phyloP scores from a whole-genome alignment of 2,329 filamentous ascomycete genomes.

The Colletotrichum tofieldiae region DNA sequence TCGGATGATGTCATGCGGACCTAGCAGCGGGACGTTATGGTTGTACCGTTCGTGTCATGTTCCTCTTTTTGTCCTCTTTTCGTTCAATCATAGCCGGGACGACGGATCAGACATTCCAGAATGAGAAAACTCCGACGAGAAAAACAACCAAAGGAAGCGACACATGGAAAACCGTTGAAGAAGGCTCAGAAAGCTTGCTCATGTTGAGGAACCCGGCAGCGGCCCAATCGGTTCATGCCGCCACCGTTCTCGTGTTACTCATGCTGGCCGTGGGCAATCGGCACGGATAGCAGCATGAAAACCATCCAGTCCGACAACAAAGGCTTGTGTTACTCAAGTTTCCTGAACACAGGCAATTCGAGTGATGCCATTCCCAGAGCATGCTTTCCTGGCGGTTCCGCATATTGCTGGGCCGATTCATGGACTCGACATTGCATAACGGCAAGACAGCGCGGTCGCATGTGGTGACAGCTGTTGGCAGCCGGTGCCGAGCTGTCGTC shows the following conservation, averaged over 20 bases:
- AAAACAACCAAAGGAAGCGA: neutral
- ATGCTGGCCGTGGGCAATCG: neutral
- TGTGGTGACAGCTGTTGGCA: neutral
- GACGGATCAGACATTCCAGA: constrained; percentile 21
- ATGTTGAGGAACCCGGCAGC: constrained; percentile 18
- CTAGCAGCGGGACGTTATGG: constrained; percentile 22
- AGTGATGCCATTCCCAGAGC: neutral
- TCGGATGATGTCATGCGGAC: constrained; percentile 43
- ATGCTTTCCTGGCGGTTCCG: neutral
- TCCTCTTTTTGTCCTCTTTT: neutral
- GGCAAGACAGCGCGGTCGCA: neutral
- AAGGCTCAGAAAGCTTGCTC: constrained; percentile 31
- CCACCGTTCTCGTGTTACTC: constrained; percentile 11
- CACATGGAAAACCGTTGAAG: constrained; percentile 11
- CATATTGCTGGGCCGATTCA: no score
- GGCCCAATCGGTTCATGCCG: constrained; percentile 6
- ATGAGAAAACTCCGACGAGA: neutral
- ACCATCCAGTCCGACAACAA: neutral
- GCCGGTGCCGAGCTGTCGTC: neutral
- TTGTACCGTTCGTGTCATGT: neutral
- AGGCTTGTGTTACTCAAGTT: neutral
- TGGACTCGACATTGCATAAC: neutral
- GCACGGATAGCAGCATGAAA: constrained; percentile 20
- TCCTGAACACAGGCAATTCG: neutral
- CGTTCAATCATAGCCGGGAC: constrained; percentile 9